Conservation (phyloP, 305 asterid species). For the Coffea humblotiana region DNA sequence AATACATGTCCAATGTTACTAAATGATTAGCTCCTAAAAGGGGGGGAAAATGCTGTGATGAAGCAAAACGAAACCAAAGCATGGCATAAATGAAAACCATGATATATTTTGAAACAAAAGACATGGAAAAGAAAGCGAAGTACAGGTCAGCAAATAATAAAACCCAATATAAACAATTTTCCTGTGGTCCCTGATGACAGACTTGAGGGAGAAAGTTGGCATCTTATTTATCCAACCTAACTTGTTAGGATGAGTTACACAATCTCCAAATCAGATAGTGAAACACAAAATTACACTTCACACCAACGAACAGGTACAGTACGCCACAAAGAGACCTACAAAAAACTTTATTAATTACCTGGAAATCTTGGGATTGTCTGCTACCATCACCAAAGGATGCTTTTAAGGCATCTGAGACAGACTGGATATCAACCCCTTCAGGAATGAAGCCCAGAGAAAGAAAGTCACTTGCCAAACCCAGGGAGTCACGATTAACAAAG, state of each 20-base stretch:
- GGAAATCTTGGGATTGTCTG: constrained; percentile 85
- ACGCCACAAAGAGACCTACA: not conserved
- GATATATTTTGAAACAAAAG: not conserved
- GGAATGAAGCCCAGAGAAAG: constrained; percentile 93
- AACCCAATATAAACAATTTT: not conserved
- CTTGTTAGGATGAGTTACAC: not conserved
- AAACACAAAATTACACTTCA: not conserved
- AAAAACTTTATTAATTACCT: constrained; percentile 43
- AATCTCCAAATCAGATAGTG: not conserved
- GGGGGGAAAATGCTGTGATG: not conserved
- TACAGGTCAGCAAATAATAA: not conserved
- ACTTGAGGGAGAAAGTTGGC: not conserved
- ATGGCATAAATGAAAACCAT: not conserved
- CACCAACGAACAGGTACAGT: not conserved
- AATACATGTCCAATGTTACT: not conserved
- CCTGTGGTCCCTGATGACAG: not conserved
- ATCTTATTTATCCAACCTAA: not conserved
- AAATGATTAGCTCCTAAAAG: not conserved
- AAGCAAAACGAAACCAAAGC: not conserved
- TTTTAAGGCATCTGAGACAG: constrained; percentile 80
- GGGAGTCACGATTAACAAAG: constrained; percentile 91
- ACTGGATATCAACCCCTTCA: constrained; percentile 72
- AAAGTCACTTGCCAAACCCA: constrained; percentile 92
- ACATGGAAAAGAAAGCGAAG: not conserved
- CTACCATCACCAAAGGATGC: constrained; percentile 86